Evolutionary conservation across 306 rosid genomes (phyloP), one percentile per base, ranked within the genome.

Genomic region (Vigna trinervia): DNA sequence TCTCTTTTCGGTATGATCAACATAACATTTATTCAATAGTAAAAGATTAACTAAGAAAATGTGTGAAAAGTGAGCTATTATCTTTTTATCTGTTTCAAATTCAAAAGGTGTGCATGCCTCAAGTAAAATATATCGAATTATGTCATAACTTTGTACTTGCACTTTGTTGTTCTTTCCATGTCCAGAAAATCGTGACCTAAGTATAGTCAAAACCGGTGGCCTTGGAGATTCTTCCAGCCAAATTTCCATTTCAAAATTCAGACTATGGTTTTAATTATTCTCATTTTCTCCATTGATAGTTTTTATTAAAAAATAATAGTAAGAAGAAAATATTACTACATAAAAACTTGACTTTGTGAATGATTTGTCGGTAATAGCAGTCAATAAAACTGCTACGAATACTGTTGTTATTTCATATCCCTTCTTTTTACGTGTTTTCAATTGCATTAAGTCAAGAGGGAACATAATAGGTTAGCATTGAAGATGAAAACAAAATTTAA

Each of bases 151-250:
- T 69, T 78, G 13, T 8, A 36, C 64, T 15, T 34, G 28, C 1
- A 50, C 36, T 60, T 79, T 30, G 5, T 30, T 30, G 34, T 30
- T 30, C 5, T 30, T 30, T 71, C 58, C 50, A 79, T 5, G 63
- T 50, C 46, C 43, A 30, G 50, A 70, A 56, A 10, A 47, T 51
- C 30, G 22, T 8, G 63, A 28, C 51, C 3, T 58, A 65, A 67
- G 13, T 53, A 60, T 45, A 20, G 75, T 84, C 82, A 80, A 89
- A 85, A 46, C 81, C 56, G 73, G 77, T 53, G 80, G 78, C 84
- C 69, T 32, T 45, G 32, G 65, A 74, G 83, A 68, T 79, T 83
- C 77, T 84, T 77, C 58, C 61, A 43, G 39, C 84, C 68, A 54
- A 77, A 73, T 26, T 43, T 13, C 74, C 72, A 53, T 57, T 76